These are phyloP conservation scores for Cladosporium colombiae DNA, from an alignment of 2,329 filamentous ascomycete species.

Conservation along the genomic window DNA sequence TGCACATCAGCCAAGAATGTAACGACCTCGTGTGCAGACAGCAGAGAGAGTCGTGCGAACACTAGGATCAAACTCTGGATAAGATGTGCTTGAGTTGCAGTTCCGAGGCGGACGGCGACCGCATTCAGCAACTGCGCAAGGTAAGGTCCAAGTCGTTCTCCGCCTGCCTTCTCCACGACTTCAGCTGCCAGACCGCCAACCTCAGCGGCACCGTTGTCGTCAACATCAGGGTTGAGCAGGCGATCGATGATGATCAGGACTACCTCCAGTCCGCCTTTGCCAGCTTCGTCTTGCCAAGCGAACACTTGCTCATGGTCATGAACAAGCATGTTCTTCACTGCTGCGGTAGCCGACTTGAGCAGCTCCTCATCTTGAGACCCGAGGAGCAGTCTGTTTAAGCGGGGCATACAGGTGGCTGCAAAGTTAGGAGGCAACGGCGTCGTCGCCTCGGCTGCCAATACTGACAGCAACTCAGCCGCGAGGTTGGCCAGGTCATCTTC, in stretches of 20 bases:
- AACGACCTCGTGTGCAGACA: conserved; percentile 84
- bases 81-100: conserved; percentile 80
- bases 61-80: conserved; percentile 96
- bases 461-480: conserved; percentile 79
- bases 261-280: conserved; percentile 82
- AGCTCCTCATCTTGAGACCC: conserved; percentile 84
- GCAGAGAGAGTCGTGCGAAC: conserved; percentile 85
- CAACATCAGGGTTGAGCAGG: conserved; percentile 77
- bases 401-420: conserved; percentile 81
- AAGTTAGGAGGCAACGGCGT: conserved; percentile 86
- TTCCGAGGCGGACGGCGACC: conserved; percentile 80
- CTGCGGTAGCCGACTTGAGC: conserved; percentile 79
- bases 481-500: conserved; percentile 84
- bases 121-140: conserved; percentile 84
- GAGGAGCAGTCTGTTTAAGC: conserved; percentile 79
- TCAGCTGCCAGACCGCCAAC: conserved; percentile 92
- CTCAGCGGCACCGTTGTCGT: conserved; percentile 93
- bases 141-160: conserved; percentile 86
- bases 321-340: conserved; percentile 83
- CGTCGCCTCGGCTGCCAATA: conserved; percentile 78
- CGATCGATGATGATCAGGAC: conserved; percentile 91
- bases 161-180: conserved; percentile 91
- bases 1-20: conserved; percentile 85
- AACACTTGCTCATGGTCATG: conserved; percentile 91
- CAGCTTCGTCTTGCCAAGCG: conserved; percentile 75